Base-by-base conservation (phyloP, 2,329 filamentous ascomycete genomes). In the Beauveria sp. region DNA sequence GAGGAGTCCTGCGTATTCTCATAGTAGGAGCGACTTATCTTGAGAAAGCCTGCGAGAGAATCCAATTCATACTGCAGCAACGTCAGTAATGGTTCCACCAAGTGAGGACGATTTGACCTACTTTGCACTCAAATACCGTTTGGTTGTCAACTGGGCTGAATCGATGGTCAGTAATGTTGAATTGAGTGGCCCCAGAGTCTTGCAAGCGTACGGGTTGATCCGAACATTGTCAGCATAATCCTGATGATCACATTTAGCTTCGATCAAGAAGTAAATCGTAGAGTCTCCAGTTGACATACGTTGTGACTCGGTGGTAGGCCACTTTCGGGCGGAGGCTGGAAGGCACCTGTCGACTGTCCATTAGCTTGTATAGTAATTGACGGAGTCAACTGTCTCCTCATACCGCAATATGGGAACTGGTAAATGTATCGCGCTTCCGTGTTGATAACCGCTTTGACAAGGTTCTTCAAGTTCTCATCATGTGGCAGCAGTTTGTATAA, bases 21-120 rank as follows among this genome's bases (percentile, higher is more conserved):
- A 73, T 90, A 83, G 75, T 95, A 96, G 63, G 93, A 86, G 54
- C 90, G 88, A 2, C 85, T 86, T 4, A 96, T 80, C 48, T 89
- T 86, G n/a, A 96, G 80, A 73, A 96, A 96, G 49, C 90, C 87
- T 0, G 91, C 91, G 2, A 96, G 83, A 8, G 90, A 93, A 76
- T 96, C 92, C 43, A 96, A 84, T 75, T 96, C 92, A 74, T 93
- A 96, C 76, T 96, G 93, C 5, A 40, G 16, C 38, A 2, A 24
- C 7, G 8, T 52, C 22, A 62, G 60, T 16, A 3, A 4, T 40
- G 7, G 12, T 16, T 6, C 14, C 45, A 16, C 3, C 1, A 2
- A 12, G 5, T n/a, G 3, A 20, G 2, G 20, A 90, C 68, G 91
- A 93, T 1, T 8, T 8, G 7, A 28, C 62, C 5, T 64, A 67